phyloP scores from a whole-genome alignment of 2,329 filamentous ascomycete species.

The Stagonosporopsis chrysanthemi region DNA sequence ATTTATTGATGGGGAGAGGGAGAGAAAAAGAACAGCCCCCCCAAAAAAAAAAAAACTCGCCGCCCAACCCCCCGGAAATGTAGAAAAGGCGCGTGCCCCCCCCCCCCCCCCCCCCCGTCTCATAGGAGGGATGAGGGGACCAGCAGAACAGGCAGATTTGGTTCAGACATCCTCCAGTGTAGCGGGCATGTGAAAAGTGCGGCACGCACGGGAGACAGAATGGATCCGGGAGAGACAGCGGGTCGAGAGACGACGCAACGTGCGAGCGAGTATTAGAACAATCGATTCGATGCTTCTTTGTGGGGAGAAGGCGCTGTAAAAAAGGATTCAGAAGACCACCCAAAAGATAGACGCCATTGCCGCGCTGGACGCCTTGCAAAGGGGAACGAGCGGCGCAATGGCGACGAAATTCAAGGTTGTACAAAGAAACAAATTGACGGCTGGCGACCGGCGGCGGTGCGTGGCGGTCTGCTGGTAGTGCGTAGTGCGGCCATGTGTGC shows the following conservation, averaged over 20 bases:
- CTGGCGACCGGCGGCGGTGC: constrained; percentile 2
- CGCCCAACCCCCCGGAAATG: constrained; percentile 29
- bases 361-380: constrained; percentile 26
- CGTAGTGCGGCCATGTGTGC: constrained; percentile 15
- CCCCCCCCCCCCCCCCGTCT: too few relatives aligned
- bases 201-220: constrained; percentile 12
- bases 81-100: neutral
- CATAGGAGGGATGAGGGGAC: neutral
- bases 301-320: constrained; percentile 27
- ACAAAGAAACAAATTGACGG: constrained; percentile 29
- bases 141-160: constrained; percentile 3
- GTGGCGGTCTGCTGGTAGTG: constrained; percentile 15
- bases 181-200: constrained; percentile 17
- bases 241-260: constrained; percentile 1
- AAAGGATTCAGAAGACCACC: constrained; percentile 33
- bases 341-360: constrained; percentile 32
- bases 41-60: constrained; percentile 23
- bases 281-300: constrained; percentile 28
- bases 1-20: too few relatives aligned
- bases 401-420: constrained; percentile 29
- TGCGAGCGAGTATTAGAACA: constrained; percentile 23
- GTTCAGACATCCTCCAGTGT: constrained; percentile 18
- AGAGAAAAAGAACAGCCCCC: too few relatives aligned
- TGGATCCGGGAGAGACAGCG: constrained; percentile 8
- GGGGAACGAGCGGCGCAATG: constrained; percentile 18